These are phyloP conservation scores for Fusarium anthophilum DNA, from an alignment of 2,329 filamentous ascomycete genomes.

Conservation along the genomic window DNA sequence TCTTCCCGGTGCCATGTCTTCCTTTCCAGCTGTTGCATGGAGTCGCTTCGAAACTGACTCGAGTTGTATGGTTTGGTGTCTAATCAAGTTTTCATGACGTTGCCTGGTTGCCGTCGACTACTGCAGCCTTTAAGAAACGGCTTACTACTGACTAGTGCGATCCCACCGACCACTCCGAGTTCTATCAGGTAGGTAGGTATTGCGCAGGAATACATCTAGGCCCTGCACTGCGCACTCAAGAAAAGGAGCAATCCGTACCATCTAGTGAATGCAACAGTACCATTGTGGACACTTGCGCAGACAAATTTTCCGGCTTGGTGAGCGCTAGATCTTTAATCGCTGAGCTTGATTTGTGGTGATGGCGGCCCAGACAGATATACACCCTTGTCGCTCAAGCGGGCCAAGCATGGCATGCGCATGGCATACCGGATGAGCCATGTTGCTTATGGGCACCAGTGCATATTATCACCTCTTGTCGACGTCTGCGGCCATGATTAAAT, in stretches of 20 bases:
- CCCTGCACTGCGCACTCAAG: slow-evolving; percentile 20
- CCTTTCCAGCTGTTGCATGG: not conserved
- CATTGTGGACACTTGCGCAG: slow-evolving; percentile 45
- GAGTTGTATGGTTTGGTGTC: slow-evolving; percentile 7
- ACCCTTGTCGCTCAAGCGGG: slow-evolving; percentile 15
- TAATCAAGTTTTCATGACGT: slow-evolving; percentile 16
- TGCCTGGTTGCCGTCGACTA: slow-evolving; percentile 8
- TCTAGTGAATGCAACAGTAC: slow-evolving; percentile 43
- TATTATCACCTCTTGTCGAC: slow-evolving; percentile 23
- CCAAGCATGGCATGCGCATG: not conserved
- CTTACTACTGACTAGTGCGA: slow-evolving; percentile 28
- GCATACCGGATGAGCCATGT: slow-evolving; percentile 10
- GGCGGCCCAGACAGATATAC: not conserved
- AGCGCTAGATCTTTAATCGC: slow-evolving; percentile 18
- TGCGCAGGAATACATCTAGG: slow-evolving; percentile 30
- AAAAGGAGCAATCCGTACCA: slow-evolving; percentile 33
- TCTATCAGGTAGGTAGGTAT: slow-evolving; percentile 8
- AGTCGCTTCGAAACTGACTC: not conserved
- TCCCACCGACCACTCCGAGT: slow-evolving; percentile 24
- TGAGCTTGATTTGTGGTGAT: slow-evolving; percentile 10
- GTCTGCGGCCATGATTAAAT: slow-evolving; percentile 26
- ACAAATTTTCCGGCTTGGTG: slow-evolving; percentile 34
- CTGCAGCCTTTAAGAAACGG: slow-evolving; percentile 20
- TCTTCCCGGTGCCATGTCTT: not conserved
- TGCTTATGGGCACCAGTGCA: not conserved